Conservation (phyloP, 805 yeast genomes). For the Kluyveromyces starmeri region DNA sequence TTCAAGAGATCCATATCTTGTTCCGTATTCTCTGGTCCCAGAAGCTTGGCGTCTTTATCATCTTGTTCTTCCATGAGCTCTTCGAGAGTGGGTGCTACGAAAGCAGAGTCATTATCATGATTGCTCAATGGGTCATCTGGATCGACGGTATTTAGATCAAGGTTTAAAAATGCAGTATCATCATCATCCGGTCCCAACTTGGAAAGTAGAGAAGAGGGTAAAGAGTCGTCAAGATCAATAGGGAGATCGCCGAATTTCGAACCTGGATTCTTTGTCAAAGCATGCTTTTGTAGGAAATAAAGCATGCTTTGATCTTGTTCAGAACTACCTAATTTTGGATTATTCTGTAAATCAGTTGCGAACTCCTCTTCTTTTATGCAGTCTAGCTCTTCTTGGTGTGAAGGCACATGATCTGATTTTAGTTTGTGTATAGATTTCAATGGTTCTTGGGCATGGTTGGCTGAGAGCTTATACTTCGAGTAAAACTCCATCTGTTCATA, state of each 20-base stretch:
- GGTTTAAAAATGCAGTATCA: conserved; percentile 3
- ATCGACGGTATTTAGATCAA: conserved; percentile 4
- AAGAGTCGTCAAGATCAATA: conserved; percentile 4
- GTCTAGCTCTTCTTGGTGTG: conserved; percentile 3
- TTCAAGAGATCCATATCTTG: conserved; percentile 4
- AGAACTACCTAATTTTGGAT: neutral
- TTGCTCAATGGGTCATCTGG: conserved; percentile 5
- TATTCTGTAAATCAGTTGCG: neutral
- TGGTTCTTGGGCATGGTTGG: neutral
- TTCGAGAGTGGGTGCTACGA: conserved; percentile 27
- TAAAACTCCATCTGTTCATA: conserved; percentile 18
- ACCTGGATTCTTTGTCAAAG: conserved; percentile 4
- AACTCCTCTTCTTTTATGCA: conserved; percentile 9
- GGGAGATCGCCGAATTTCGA: conserved; percentile 5
- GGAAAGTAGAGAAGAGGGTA: conserved; percentile 2
- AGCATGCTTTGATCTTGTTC: conserved; percentile 9
- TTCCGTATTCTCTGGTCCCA: conserved; percentile 4
- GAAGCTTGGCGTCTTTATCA: conserved; percentile 4
- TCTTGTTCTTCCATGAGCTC: conserved; percentile 29
- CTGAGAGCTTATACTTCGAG: conserved; percentile 8
- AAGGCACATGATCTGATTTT: neutral
- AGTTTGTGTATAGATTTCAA: conserved; percentile 3
- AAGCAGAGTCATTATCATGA: conserved; percentile 7
- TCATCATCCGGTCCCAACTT: conserved; percentile 3
- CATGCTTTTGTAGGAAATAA: conserved; percentile 9